Evolutionary conservation across 2,329 filamentous ascomycete species (phyloP), one percentile per base, ranked within the genome.

Genomic region (Huntiella decipiens): DNA sequence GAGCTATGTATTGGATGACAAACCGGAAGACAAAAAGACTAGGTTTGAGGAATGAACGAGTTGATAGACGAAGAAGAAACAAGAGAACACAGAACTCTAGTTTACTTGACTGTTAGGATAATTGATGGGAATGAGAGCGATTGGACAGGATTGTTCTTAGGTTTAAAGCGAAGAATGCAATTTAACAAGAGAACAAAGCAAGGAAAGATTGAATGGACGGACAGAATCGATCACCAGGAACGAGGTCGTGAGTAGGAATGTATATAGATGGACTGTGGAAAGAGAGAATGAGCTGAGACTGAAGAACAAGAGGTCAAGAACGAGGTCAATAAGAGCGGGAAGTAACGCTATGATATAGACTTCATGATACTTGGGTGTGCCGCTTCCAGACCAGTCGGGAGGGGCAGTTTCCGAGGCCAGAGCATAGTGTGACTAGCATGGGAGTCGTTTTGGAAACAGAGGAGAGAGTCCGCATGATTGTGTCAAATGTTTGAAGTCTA

Each of bases 11-110:
- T 46, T 51, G 34, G 38, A 43, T 37, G 19, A 15, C 22, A 37
- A 32, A 40, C 11, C 10, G 34, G 6, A 28, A 44, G 39, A 19
- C 31, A 38, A 31, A 28, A 45, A 39, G 40, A 37, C 43, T 38
- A 13, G 31, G 19, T 19, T 32, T 17, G 44, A 44, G 38, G 42
- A 50, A 46, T 48, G 45, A 28, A 44, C 33, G 16, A 16, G 12
- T 19, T 17, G 13, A 37, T 39, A 37, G 17, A 50, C 15, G 19
- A 43, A 43, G 19, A 43, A 43, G 13, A 19, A 43, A 43, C 28
- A 44, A 46, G 44, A 46, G 49, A 46, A 48, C 49, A 48, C 43
- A 40, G 45, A 48, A 48, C 46, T 48, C 43, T 42, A 35, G 32
- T 38, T 17, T 28, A 28, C 4, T 43, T 10, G n/a, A 43, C 22